Percentiles rank a stretch among this genome's conserved stretches.
phyloP scores from a whole-genome alignment of 176 grass and related monocot genomes.

The Oropetium thomaeum region DNA sequence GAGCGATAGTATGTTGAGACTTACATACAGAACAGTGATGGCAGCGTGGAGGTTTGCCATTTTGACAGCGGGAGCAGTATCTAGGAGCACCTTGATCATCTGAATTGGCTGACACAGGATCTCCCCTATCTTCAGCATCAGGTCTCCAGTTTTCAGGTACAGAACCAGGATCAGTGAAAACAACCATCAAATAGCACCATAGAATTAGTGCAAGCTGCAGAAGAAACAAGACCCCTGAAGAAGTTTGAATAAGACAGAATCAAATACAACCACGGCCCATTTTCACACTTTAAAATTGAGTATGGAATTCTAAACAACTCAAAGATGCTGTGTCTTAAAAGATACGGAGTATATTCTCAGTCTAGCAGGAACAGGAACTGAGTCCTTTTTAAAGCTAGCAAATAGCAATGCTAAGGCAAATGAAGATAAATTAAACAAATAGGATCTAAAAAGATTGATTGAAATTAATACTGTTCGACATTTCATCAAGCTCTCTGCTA shows the following conservation, averaged over 20 bases:
- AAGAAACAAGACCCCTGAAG: constrained; percentile 72
- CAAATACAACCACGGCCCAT: constrained; percentile 23
- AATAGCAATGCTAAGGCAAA: background rate
- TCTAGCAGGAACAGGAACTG: background rate
- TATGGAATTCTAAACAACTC: constrained; percentile 18
- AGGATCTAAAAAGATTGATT: background rate
- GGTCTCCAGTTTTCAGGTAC: constrained; percentile 77
- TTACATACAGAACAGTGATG: constrained; percentile 97
- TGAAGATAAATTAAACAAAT: background rate
- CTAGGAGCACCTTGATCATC: constrained; percentile 39
- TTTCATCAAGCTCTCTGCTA: background rate
- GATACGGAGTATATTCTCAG: constrained; percentile 6
- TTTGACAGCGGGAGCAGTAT: constrained; percentile 74
- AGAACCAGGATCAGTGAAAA: constrained; percentile 77
- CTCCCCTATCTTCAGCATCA: constrained; percentile 42
- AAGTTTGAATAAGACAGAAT: constrained; percentile 50
- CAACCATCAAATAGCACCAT: constrained; percentile 80
- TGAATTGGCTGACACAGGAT: constrained; percentile 41
- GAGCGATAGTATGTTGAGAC: constrained; percentile 13
- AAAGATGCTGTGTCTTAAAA: background rate
- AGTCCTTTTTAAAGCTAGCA: background rate
- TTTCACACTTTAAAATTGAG: constrained; percentile 30
- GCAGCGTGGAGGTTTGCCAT: constrained; percentile 82
- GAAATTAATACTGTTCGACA: background rate
- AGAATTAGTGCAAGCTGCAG: constrained; percentile 82